Base-by-base conservation (phyloP, 192 early-diverging fungal genomes). In the Cladochytrium replicatum region DNA sequence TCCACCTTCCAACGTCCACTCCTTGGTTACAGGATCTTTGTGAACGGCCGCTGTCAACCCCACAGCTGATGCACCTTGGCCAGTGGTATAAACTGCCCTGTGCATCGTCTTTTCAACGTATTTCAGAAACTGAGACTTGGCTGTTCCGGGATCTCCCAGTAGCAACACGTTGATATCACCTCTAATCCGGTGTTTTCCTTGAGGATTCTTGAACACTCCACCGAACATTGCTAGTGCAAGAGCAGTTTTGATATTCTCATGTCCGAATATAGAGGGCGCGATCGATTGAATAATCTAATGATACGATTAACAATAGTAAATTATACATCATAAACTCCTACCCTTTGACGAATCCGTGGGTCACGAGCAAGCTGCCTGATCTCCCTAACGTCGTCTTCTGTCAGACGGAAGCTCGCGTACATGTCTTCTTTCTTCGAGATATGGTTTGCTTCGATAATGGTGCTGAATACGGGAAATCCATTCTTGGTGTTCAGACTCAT, bases 201-300 rank as follows among this genome's bases (percentile, higher is more conserved):
- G 78, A 25, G 91, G 82, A 57, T 98, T 86, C 68, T 98, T 98
- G 53, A 88, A 70, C 2, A 94, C 89, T 51, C 94, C 94, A 50
- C 94, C 88, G 76, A 98, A 98, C 73, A 98, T 77, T 21, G 89
- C 78, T 23, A 98, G 64, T 1, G 92, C 88, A 61, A 98, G 68
- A 4, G 87, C 91, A 1, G 89, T 87, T 53, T 95, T 95, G 65
- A 98, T 91, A 60, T 95, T 86, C 41, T 95, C 91, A 60, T 98
- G 94, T 24, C 94, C 94, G 71, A 87, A 95, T 59, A 98, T 98
- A n/a, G 94, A 98, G 17, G 94, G 94, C 6, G 94, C 94, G 42
- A 98, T 93, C 43, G 82, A 86, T 64, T 86, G 85, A 53, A 95
- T 82, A 43, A 98, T 87, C 75, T 86, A 43, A 41, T 40, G 19